Base-by-base conservation (phyloP, 2,329 filamentous ascomycete species). In the Alternaria sp. region DNA sequence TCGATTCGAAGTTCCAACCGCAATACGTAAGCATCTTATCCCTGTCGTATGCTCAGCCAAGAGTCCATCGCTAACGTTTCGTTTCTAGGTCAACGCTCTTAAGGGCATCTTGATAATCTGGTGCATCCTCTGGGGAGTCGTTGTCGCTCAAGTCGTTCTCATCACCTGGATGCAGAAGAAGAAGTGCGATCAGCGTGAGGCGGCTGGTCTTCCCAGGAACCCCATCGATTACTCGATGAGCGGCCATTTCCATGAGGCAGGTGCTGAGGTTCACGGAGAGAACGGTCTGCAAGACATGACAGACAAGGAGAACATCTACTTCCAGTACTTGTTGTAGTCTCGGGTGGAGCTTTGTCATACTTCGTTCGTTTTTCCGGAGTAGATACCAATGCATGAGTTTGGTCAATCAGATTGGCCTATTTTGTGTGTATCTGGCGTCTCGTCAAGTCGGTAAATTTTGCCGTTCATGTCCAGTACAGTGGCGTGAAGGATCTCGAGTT, bases 211-310 rank as follows among this genome's bases (percentile, higher is more conserved):
- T 47, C 61, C 69, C 4, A 61, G 69, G 23, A 61, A 72, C 7
- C 64, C 66, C 9, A 46, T 69, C 5, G 68, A 69, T 30, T 63
- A 71, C 21, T 71, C 67, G 3, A 71, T 72, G 68, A 67, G 66
- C 10, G 65, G 59, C 1, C 23, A 68, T 4, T 69, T 63, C n/a
- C 62, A 67, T 9, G 67, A 67, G 50, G 64, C 68, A 17, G 69
- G 69, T 30, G 60, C 61, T 0, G 69, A 72, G 21, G 52, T 71
- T 9, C 68, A 72, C 26, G 69, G 67, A 32, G 69, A 72, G 57
- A 72, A 72, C 13, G 69, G 69, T 40, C 59, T 72, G 10, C 61
- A 67, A n/a, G 69, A 72, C 12, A 72, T 71, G 68, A 72, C 69
- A 23, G 69, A 72, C 19, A 65, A 66, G 49, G 61, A 71, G 52